Conservation (phyloP, 2,329 filamentous ascomycete species). For the Meredithiella fracta region DNA sequence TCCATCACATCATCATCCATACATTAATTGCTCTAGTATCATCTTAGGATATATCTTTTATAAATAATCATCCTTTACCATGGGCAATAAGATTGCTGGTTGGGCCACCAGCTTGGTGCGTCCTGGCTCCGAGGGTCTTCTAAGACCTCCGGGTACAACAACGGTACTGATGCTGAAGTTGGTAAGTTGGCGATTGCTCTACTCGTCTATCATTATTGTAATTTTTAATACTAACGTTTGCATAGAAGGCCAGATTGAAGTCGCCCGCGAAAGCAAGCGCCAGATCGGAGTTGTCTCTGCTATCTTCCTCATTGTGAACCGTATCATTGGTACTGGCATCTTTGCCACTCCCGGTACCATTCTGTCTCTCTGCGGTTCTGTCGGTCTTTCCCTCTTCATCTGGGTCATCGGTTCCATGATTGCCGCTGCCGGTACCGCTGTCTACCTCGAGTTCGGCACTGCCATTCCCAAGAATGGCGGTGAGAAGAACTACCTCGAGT, state of each 20-base stretch:
- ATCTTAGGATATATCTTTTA: not conserved
- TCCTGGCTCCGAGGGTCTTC: not conserved
- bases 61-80: not conserved
- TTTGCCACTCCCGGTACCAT: conserved; percentile 47
- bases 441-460: conserved; percentile 51
- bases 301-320: conserved; percentile 45
- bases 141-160: not conserved
- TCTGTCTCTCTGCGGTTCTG: conserved; percentile 38
- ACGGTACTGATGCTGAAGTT: not conserved
- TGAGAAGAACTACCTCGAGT: conserved; percentile 53
- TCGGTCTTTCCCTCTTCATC: conserved; percentile 45
- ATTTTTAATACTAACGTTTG: not conserved
- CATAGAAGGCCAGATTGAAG: conserved; percentile 20
- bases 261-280: conserved; percentile 32
- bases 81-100: not conserved
- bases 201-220: not conserved
- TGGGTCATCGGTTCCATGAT: conserved; percentile 48
- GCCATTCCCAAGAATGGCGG: conserved; percentile 48
- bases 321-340: conserved; percentile 51
- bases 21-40: not conserved
- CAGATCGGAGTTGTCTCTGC: conserved; percentile 40
- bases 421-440: conserved; percentile 43
- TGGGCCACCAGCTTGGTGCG: not conserved
- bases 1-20: not conserved
- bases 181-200: not conserved